A percentile compares a stretch with the other conserved stretches of the same genome.
phyloP scores from a whole-genome alignment of 208 protist species.

The Chromosphaera perkinsii region DNA sequence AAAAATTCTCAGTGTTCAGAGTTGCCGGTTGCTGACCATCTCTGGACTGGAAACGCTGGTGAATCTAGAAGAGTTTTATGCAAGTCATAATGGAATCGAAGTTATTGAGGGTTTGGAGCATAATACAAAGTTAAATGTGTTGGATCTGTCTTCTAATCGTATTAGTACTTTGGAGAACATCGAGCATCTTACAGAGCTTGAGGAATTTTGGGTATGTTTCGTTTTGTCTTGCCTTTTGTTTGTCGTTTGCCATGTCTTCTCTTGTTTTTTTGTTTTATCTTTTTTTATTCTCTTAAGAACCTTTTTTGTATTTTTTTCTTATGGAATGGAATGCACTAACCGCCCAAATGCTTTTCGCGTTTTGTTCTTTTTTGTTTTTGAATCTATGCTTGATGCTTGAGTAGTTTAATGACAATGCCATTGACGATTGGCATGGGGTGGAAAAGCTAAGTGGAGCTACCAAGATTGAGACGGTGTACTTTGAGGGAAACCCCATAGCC shows the following conservation, averaged over 20 bases:
- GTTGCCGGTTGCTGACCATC: neutral
- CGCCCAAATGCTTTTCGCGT: too few relatives aligned
- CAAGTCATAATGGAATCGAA: constrained; percentile 33
- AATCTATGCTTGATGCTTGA: neutral
- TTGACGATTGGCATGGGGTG: constrained; percentile 22
- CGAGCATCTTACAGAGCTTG: constrained; percentile 5
- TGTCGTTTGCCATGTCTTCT: neutral
- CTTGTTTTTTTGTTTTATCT: neutral
- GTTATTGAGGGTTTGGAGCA: constrained; percentile 18
- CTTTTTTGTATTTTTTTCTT: too few relatives aligned
- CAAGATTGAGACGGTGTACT: constrained; percentile 28
- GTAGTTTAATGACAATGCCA: constrained; percentile 28
- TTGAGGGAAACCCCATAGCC: constrained; percentile 37
- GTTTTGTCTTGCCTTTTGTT: neutral
- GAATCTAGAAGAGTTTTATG: constrained; percentile 33
- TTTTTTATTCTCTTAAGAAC: too few relatives aligned
- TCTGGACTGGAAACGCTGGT: constrained; percentile 5
- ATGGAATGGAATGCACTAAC: too few relatives aligned
- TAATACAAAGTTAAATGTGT: constrained; percentile 3
- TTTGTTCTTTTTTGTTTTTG: too few relatives aligned
- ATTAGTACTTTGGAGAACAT: constrained; percentile 8
- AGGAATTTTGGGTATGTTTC: constrained; percentile 42
- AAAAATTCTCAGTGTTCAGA: constrained; percentile 29
- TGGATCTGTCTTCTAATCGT: constrained; percentile 32
- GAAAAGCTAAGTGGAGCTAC: constrained; percentile 5